Base-by-base conservation (phyloP, 1,284 basidiomycete species). In the Somion occarium region DNA sequence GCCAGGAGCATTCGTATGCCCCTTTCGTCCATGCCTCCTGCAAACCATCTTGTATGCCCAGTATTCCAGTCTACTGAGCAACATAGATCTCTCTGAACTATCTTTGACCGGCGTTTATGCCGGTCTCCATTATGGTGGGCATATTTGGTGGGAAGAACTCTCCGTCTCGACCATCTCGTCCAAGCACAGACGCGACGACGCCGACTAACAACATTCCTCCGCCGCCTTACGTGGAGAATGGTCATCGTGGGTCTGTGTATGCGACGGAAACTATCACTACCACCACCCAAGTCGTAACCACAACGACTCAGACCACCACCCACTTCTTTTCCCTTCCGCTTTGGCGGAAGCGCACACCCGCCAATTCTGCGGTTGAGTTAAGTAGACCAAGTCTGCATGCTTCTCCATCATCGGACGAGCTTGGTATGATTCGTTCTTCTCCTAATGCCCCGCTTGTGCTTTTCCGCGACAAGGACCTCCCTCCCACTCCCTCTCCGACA, bases 391-490 rank as follows among this genome's bases (percentile, higher is more conserved):
- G 67, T 27, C 61, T 63, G 25, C 59, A 64, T 23, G 55, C 65
- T 26, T 37, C 54, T 56, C 38, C 55, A 53, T 30, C 61, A 56
- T 20, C 62, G 49, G 66, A 66, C 53, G 67, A 72, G 51, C 54
- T 64, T 26, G 64, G 66, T 38, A 23, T 60, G 3, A 54, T 64
- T 25, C 54, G 51, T 38, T 55, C 48, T 38, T 46, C 45, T 30
- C 42, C 63, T 49, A 34, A 15, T 7, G 38, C 58, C 51, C 45
- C 63, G 55, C 46, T 53, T 41, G 62, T 64, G n/a, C 56, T 70
- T 30, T 60, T 67, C 50, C 61, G 77, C 37, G 78, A 88, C 59
- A 88, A 88, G 63, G 80, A 79, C 11, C 75, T 88, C 22, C 86
- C 86, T 42, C 83, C 83, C 2, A 83, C 76, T 1, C 87, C 85